Percentiles rank a stretch among this genome's conserved stretches.
Evolutionary conservation across 75 land plant species (phyloP).

Genomic region (Pinus taeda): DNA sequence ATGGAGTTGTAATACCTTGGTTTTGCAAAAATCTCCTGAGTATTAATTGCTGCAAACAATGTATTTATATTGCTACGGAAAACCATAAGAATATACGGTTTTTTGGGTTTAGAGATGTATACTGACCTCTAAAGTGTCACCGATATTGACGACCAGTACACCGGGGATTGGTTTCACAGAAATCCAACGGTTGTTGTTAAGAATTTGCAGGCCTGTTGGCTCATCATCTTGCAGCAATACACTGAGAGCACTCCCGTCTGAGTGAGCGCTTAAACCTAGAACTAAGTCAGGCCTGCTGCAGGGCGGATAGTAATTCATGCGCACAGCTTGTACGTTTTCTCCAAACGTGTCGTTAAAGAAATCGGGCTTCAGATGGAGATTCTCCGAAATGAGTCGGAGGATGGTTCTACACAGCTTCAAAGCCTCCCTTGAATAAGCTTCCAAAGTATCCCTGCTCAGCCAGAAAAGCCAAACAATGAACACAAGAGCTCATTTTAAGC

Average conservation of each 20-base stretch:
- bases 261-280: constrained; percentile 33
- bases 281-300: constrained; percentile 29
- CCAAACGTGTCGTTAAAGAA: constrained; percentile 24
- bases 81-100: too few relatives aligned
- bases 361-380: constrained; percentile 28
- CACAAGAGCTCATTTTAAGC: too few relatives aligned
- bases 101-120: too few relatives aligned
- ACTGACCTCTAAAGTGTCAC: constrained; percentile 80
- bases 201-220: constrained; percentile 32
- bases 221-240: constrained; percentile 27
- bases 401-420: constrained; percentile 27
- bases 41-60: too few relatives aligned
- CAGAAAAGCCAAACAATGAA: too few relatives aligned
- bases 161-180: constrained; percentile 65
- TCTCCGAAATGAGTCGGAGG: constrained; percentile 36
- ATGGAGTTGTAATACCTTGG: too few relatives aligned
- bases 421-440: constrained; percentile 41
- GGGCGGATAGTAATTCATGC: constrained; percentile 44
- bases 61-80: too few relatives aligned
- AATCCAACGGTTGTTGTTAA: constrained; percentile 57
- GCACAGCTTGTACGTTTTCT: constrained; percentile 17
- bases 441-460: constrained; percentile 41
- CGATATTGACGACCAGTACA: constrained; percentile 77
- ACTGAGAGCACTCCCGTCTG: constrained; percentile 45
- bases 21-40: too few relatives aligned